Conservation (phyloP, 352 stramenopile genomes). For the Globisporangium solare region DNA sequence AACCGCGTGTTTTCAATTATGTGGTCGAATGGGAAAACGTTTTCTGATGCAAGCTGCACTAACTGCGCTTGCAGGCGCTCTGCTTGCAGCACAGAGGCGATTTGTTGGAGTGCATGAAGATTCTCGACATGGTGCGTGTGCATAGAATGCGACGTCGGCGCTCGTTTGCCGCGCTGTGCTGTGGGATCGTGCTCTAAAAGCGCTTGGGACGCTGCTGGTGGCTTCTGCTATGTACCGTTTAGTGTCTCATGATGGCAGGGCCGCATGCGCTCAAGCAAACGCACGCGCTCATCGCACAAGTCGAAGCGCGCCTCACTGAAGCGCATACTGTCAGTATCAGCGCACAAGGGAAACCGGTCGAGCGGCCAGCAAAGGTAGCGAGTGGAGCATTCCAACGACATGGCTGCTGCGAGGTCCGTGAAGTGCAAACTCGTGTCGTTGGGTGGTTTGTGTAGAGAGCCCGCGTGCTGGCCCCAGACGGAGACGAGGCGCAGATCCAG, state of each 20-base stretch:
- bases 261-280: constrained; percentile 35
- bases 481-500: constrained; percentile 12
- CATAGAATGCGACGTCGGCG: no score
- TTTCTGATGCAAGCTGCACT: not conserved
- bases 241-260: constrained; percentile 76
- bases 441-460: not conserved
- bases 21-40: not conserved
- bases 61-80: constrained; percentile 21
- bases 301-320: constrained; percentile 25
- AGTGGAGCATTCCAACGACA: not conserved
- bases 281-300: constrained; percentile 39
- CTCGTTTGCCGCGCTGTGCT: no score
- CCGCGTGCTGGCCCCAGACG: not conserved
- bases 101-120: constrained; percentile 29
- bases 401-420: not conserved
- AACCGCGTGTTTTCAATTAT: not conserved
- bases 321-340: not conserved
- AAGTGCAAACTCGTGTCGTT: not conserved
- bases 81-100: constrained; percentile 23
- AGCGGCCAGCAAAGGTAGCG: constrained; percentile 11
- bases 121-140: constrained; percentile 59
- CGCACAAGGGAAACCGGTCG: not conserved
- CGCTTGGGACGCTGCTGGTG: not conserved
- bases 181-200: not conserved
- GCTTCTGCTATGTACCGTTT: not conserved